Evolutionary conservation across 1,284 basidiomycete species (phyloP), one percentile per base, ranked within the genome.

Genomic region (Rhodotorula sp.): DNA sequence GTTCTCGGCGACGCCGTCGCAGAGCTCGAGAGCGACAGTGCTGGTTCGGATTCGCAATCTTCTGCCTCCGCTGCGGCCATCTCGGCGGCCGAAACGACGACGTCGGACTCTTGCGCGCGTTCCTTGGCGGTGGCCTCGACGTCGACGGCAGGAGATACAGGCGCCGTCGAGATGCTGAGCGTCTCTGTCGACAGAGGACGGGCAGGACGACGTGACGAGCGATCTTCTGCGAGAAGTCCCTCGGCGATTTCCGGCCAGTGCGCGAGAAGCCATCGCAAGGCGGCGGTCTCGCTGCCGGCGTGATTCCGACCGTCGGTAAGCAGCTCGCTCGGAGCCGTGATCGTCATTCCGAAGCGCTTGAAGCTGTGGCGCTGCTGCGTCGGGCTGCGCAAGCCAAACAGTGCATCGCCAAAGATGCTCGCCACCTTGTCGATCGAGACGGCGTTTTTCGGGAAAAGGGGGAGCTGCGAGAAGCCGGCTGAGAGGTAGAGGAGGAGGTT

Each of bases 401-500:
- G 69, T 3, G 78, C 75, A 0, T 78, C 75, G 14, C 80, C 81
- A 62, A 81, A 82, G 60, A 82, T 80, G 68, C 78, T 78, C 2
- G 80, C 79, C 28, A 82, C 79, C n/a, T 69, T 67, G 34, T 79
- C 78, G 57, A 79, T 73, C 28, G 79, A 78, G 19, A 82, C 72
- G 21, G 79, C 72, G 67, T 82, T 82, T 45, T 80, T 77, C 15
- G 77, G 76, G 73, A 80, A 80, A 4, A 81, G 77, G 16, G 81
- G 81, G 8, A 82, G 71, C 67, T 82, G 80, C 31, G 79, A 80
- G 47, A 90, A 87, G 78, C 90, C 89, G 0, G 85, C 85, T 70
- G 87, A 82, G 31, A 89, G 83, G 77, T 89, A 89, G 28, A 85
- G 82, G 58, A 90, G 80, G 1, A 89, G 80, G 21, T 85, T 85